phyloP scores from a whole-genome alignment of 495 filamentous ascomycete species.

The Hyaloscypha variabilis region DNA sequence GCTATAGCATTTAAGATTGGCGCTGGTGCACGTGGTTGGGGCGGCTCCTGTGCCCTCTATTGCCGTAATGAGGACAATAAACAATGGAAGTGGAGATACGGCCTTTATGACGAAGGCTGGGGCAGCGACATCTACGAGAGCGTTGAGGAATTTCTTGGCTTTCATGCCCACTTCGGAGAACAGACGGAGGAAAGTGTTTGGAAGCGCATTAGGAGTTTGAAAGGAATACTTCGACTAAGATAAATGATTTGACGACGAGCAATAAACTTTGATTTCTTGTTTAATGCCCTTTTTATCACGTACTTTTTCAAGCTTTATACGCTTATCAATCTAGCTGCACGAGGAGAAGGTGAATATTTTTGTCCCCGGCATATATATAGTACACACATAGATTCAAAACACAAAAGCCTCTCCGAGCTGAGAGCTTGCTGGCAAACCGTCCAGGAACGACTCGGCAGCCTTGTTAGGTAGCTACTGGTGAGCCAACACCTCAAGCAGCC shows the following conservation, averaged over 20 bases:
- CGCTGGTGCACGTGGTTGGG: constrained; percentile 16
- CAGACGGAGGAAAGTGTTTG: constrained; percentile 14
- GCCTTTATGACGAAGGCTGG: constrained; percentile 22
- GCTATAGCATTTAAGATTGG: constrained; percentile 19
- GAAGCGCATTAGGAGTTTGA: constrained; percentile 14
- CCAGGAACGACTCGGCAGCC: not conserved
- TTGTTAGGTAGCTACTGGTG: not conserved
- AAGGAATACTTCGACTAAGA: constrained; percentile 17
- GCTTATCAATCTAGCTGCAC: constrained; percentile 12
- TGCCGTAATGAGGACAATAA: constrained; percentile 19
- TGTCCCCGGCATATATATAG: constrained; percentile 6
- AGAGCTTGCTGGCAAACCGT: not conserved
- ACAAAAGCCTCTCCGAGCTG: not conserved
- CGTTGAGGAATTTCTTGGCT: constrained; percentile 26
- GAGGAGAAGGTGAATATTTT: constrained; percentile 11
- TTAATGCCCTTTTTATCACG: constrained; percentile 14
- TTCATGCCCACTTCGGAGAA: constrained; percentile 21
- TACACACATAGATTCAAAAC: constrained; percentile 4
- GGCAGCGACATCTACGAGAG: constrained; percentile 18
- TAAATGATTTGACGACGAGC: constrained; percentile 12
- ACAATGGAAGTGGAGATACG: constrained; percentile 23
- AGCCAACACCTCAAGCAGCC: not conserved
- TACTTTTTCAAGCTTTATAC: constrained; percentile 14
- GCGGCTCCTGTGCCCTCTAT: constrained; percentile 20
- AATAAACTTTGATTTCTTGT: constrained; percentile 17